Evolutionary conservation across 2,329 filamentous ascomycete genomes (phyloP).

Genomic region (Chalaropsis thielavioides): DNA sequence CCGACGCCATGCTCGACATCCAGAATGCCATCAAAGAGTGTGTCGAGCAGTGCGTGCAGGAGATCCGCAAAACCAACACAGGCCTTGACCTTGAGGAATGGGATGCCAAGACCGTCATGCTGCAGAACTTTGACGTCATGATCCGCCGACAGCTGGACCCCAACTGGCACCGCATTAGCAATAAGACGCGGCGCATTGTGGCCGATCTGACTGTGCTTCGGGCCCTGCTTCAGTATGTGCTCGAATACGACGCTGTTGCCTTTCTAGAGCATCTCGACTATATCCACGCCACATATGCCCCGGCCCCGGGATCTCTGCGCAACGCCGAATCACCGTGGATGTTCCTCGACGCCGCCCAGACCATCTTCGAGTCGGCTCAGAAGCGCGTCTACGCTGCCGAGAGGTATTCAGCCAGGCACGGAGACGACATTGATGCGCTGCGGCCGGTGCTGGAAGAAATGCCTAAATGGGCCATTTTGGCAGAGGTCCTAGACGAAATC

Average conservation of each 20-base stretch:
- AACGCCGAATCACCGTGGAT: slow-evolving; percentile 92
- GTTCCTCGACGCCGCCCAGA: slow-evolving; percentile 87
- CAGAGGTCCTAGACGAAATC: slow-evolving; percentile 87
- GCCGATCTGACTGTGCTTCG: slow-evolving; percentile 74
- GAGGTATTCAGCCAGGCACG: neutral
- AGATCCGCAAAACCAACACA: slow-evolving; percentile 80
- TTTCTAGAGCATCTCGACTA: slow-evolving; percentile 91
- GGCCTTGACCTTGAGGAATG: slow-evolving; percentile 86
- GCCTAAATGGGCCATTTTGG: slow-evolving; percentile 80
- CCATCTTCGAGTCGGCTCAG: slow-evolving; percentile 82
- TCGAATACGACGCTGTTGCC: slow-evolving; percentile 78
- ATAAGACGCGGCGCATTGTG: slow-evolving; percentile 89
- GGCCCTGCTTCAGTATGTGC: slow-evolving; percentile 63
- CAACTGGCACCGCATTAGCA: slow-evolving; percentile 93
- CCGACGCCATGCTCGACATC: slow-evolving; percentile 79
- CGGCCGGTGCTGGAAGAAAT: slow-evolving; percentile 80
- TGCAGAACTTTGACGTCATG: slow-evolving; percentile 82
- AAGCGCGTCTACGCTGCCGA: slow-evolving; percentile 67
- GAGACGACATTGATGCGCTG: slow-evolving; percentile 43
- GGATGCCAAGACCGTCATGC: slow-evolving; percentile 84
- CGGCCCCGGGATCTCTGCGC: slow-evolving; percentile 70
- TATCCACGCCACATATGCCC: slow-evolving; percentile 78
- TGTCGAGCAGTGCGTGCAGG: slow-evolving; percentile 84
- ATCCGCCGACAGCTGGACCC: slow-evolving; percentile 83
- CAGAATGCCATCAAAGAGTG: slow-evolving; percentile 93